A percentile compares a stretch with the other conserved stretches of the same genome.
Evolutionary conservation across 768 basidiomycete species (phyloP).

Genomic region (Boletus bicolor): DNA sequence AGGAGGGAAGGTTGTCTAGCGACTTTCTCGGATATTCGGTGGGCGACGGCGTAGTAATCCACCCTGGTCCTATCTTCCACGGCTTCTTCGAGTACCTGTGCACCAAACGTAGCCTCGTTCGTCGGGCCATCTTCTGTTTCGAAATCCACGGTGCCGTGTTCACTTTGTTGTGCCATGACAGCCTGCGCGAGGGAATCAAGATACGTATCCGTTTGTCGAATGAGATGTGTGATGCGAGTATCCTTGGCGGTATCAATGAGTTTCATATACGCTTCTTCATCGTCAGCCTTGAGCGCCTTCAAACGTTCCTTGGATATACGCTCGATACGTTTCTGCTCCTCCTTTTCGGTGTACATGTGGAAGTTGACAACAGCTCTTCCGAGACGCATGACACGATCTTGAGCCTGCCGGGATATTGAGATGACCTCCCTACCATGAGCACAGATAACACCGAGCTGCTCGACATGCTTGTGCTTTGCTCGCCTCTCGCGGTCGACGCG

Average conservation of each 20-base stretch:
- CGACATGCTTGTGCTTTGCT: constrained; percentile 95
- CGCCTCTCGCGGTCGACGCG: constrained; percentile 88
- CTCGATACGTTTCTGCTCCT: constrained; percentile 97
- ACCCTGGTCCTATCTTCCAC: constrained; percentile 68
- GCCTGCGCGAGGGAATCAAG: constrained; percentile 94
- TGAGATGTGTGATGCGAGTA: constrained; percentile 94
- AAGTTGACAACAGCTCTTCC: constrained; percentile 78
- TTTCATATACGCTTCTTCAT: constrained; percentile 99
- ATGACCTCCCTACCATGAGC: constrained; percentile 76
- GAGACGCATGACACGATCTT: constrained; percentile 57
- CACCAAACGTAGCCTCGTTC: constrained; percentile 89
- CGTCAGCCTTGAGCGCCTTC: constrained; percentile 94
- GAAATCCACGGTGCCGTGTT: constrained; percentile 46
- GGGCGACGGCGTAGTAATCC: constrained; percentile 96
- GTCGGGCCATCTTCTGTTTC: constrained; percentile 72
- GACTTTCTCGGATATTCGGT: constrained; percentile 85
- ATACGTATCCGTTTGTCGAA: constrained; percentile 91
- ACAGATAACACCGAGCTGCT: constrained; percentile 86
- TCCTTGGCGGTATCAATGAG: constrained; percentile 99
- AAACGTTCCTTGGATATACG: constrained; percentile 96
- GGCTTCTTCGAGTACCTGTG: constrained; percentile 61
- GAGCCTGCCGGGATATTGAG: constrained; percentile 61
- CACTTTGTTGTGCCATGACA: constrained; percentile 88
- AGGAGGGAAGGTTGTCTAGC: constrained; percentile 69
- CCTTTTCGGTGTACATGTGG: constrained; percentile 91